Evolutionary conservation across 495 filamentous ascomycete species (phyloP), one percentile per base, ranked within the genome.

Genomic region (Patellaria atrata): DNA sequence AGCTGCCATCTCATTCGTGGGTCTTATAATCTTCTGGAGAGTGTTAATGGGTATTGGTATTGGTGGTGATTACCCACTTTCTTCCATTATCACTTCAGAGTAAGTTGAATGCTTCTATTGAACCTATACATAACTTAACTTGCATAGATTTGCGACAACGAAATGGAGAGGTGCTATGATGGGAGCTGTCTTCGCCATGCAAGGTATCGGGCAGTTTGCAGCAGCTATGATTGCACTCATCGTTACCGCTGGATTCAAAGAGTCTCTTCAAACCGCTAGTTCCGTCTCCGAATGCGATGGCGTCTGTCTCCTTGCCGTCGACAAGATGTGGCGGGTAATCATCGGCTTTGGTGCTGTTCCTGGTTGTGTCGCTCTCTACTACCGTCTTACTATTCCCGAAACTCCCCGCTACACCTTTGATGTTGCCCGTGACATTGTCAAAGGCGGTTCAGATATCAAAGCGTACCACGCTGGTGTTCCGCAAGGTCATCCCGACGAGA

Each of bases 131-230:
- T n/a, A n/a, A n/a, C n/a, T n/a, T n/a, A n/a, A n/a, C n/a, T n/a
- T n/a, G n/a, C n/a, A n/a, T n/a, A n/a, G n/a, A n/a, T 78, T 83
- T 52, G 81, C 80, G 14, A 82, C 77, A 3, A 86, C 79, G 30
- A 77, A 82, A 52, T 82, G 78, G 76, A 67, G 82, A 35, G 82
- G 82, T 32, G 78, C 75, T 29, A 87, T 92, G 82, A 84, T 89
- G 77, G 75, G 67, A n/a, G 67, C 77, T 10, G 80, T 89, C 27
- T 86, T 89, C 49, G 71, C 79, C 41, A 85, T 83, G 72, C 82
- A 86, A 51, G 79, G 79, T 40, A 62, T 86, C 38, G 81, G 82
- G 38, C 77, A 84, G 55, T 67, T 85, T 38, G 60, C 58, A 14
- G 79, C 75, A 31, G 77, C 77, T 3, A 64, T 85, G 22, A 62